Base-by-base conservation (phyloP, 129 eudicot genomes). In the Flaveria brownii region DNA sequence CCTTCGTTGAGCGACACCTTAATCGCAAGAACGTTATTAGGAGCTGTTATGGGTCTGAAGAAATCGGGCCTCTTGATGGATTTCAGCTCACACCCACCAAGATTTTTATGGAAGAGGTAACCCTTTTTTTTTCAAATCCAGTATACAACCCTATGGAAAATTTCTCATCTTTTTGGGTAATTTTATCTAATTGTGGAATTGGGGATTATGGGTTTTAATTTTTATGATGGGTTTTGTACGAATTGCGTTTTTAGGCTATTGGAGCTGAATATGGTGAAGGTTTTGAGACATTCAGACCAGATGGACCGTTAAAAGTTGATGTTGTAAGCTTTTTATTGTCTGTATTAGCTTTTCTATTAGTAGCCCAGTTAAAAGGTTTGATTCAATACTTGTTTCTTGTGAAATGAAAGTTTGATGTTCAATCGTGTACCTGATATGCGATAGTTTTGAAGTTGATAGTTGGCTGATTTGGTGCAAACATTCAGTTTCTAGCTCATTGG, bases 261-360 rank as follows among this genome's bases (percentile, higher is more conserved):
- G 98, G 98, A 78, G 98, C 98, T 85, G 98, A 93, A 85, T 93
- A 93, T 85, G 98, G 98, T 49, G 92, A 93, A 87, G 98, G 92
- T 63, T 93, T 93, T 62, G 98, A 93, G 88, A 93, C 97, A 42
- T 93, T 93, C 74, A 87, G 98, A 79, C 91, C 91, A 30, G 96
- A 93, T 78, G 98, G 98, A 30, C 98, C 89, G 15, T 84, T 93
- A 45, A 90, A 93, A 82, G 88, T 93, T 85, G 98, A 93, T 81
- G 98, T 94, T 86, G 98, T 94, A 82, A 87, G 88, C 55, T 55
- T 46, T 78, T 60, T 56, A 15, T 39, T 26, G 8, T 14, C 51
- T 64, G 28, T 42, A 0, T 23, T 73, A 65, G 16, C 56, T 9
- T 62, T 59, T 45, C 22, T 14, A 4, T 18, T 49, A 49, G n/a